These are phyloP conservation scores for Coniophora puteana DNA, from an alignment of 1,284 basidiomycete species.

Conservation along the genomic window DNA sequence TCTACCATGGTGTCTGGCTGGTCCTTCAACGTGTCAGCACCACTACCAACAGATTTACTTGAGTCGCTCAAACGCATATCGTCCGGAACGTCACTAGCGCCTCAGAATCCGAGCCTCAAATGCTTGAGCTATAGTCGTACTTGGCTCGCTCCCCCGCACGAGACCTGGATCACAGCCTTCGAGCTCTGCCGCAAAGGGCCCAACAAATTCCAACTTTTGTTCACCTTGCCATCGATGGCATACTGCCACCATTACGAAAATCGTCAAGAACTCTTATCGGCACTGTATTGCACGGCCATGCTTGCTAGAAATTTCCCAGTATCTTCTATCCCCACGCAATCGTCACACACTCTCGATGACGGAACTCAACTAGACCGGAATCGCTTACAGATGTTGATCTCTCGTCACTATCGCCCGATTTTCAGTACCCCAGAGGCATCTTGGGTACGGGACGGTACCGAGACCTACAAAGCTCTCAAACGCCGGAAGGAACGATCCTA, in stretches of 20 bases:
- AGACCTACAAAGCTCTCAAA: conserved; percentile 7
- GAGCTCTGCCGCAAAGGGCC: conserved; percentile 18
- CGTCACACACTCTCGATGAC: conserved; percentile 13
- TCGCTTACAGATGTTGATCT: conserved; percentile 9
- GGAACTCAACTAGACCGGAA: conserved; percentile 8
- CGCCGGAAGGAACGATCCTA: conserved; percentile 3
- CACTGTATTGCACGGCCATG: conserved; percentile 29
- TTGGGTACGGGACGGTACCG: background rate
- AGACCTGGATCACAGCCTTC: conserved; percentile 30
- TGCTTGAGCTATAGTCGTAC: no score
- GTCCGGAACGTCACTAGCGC: no score
- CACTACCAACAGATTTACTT: no score
- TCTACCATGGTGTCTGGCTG: no score
- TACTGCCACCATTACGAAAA: conserved; percentile 17
- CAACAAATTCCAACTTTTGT: conserved; percentile 23
- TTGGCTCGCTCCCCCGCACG: no score
- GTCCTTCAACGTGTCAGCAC: no score
- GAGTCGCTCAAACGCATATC: no score
- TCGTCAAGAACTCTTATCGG: conserved; percentile 15
- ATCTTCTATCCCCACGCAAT: conserved; percentile 12
- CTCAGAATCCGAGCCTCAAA: no score
- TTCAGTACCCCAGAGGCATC: conserved; percentile 15
- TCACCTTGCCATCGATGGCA: conserved; percentile 28
- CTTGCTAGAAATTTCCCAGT: conserved; percentile 10
- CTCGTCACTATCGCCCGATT: conserved; percentile 6